A percentile compares a stretch with the other conserved stretches of the same genome.
phyloP scores from a whole-genome alignment of 1,284 basidiomycete species.

The Flammula alnicola region DNA sequence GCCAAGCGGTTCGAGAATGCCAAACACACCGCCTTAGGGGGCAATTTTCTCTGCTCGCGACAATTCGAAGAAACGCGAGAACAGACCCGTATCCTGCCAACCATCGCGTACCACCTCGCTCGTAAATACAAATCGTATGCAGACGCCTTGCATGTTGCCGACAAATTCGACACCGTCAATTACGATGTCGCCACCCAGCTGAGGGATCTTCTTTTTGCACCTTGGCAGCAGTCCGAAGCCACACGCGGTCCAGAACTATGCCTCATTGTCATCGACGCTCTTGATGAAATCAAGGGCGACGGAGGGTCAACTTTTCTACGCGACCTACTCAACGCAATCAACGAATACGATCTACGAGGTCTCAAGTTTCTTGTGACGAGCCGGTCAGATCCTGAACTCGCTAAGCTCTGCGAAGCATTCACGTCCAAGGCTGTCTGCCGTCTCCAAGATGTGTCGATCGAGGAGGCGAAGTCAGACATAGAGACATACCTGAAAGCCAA shows the following conservation, averaged over 20 bases:
- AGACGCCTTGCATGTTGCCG: slow-evolving; percentile 8
- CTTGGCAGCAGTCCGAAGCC: slow-evolving; percentile 16
- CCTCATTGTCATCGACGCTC: slow-evolving; percentile 21
- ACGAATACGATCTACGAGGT: slow-evolving; percentile 10
- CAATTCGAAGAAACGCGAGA: not conserved
- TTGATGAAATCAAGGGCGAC: slow-evolving; percentile 19
- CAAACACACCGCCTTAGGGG: not conserved
- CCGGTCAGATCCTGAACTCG: slow-evolving; percentile 19
- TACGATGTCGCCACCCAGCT: slow-evolving; percentile 11
- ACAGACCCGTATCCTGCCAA: slow-evolving; percentile 15
- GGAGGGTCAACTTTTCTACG: slow-evolving; percentile 14
- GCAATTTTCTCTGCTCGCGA: not conserved
- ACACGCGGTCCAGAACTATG: not conserved
- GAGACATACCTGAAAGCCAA: slow-evolving; percentile 10
- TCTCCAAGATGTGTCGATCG: slow-evolving; percentile 18
- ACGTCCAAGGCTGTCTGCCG: slow-evolving; percentile 14
- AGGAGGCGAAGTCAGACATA: slow-evolving; percentile 16
- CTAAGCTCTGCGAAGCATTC: slow-evolving; percentile 13
- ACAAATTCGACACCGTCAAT: slow-evolving; percentile 9
- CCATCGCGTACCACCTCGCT: slow-evolving; percentile 24
- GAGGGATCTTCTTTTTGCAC: slow-evolving; percentile 16
- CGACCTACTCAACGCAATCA: slow-evolving; percentile 16
- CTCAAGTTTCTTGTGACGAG: slow-evolving; percentile 27
- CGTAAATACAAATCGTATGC: slow-evolving; percentile 15
- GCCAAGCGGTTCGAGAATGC: not conserved